These are phyloP conservation scores for Myochromella boudieri DNA, from an alignment of 768 basidiomycete species.

Conservation along the genomic window DNA sequence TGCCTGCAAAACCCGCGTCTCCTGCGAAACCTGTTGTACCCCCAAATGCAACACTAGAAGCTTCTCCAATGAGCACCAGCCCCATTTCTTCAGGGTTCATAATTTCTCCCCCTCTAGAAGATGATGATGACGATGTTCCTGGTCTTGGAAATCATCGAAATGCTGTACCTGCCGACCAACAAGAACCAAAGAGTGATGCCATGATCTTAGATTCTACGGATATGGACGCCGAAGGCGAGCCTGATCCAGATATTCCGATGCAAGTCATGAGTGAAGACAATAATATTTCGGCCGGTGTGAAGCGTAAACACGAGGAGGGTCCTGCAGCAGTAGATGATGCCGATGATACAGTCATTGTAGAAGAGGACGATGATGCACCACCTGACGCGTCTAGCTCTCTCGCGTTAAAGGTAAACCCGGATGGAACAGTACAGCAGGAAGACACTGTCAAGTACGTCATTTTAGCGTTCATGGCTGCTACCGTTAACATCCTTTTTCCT, in stretches of 20 bases:
- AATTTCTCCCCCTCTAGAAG: conserved; percentile 10
- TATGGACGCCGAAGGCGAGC: conserved; percentile 29
- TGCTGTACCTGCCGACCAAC: conserved; percentile 7
- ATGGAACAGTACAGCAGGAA: conserved; percentile 92
- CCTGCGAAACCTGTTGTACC: conserved; percentile 24
- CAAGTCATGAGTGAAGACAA: conserved; percentile 17
- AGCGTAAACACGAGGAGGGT: conserved; percentile 51
- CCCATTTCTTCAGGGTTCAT: conserved; percentile 1
- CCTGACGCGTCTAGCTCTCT: conserved; percentile 42
- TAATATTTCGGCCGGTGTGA: conserved; percentile 28
- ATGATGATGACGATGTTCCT: conserved; percentile 34
- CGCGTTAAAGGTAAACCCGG: conserved; percentile 77
- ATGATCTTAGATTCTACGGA: conserved; percentile 19
- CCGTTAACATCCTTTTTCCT: conserved; percentile 6
- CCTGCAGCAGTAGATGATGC: conserved; percentile 36
- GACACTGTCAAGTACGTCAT: conserved; percentile 84
- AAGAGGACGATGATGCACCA: conserved; percentile 52
- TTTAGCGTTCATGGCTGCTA: conserved; percentile 3
- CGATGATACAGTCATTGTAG: conserved; percentile 47
- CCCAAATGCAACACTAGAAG: conserved; percentile 27
- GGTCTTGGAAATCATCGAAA: conserved; percentile 32
- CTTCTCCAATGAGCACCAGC: conserved; percentile 29
- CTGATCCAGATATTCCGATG: conserved; percentile 26
- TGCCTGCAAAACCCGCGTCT: conserved; percentile 35
- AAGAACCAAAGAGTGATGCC: conserved; percentile 17